Evolutionary conservation across 176 grass and related monocot species (phyloP).

Genomic region (Rhynchospora breviuscula): DNA sequence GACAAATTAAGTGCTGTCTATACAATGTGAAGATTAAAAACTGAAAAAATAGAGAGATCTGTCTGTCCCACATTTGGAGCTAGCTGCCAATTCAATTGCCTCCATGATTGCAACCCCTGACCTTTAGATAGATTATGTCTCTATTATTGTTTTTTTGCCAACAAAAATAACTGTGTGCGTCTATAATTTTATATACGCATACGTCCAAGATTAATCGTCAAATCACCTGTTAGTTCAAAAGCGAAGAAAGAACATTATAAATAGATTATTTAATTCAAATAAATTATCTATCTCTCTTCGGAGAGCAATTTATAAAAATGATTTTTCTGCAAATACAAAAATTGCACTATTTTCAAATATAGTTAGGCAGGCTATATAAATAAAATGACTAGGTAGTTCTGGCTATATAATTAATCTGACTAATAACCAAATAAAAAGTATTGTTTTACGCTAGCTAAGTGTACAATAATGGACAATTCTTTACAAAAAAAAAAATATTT

Average conservation of each 20-base stretch:
- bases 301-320: too few relatives aligned
- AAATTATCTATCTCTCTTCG: too few relatives aligned
- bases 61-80: constrained; percentile 1
- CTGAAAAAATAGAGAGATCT: constrained; percentile 9
- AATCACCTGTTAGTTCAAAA: too few relatives aligned
- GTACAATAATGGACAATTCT: not conserved
- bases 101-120: constrained; percentile 24
- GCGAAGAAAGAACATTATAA: too few relatives aligned
- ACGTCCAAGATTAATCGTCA: not conserved
- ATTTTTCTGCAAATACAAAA: too few relatives aligned
- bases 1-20: constrained; percentile 13
- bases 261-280: too few relatives aligned
- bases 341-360: too few relatives aligned
- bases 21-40: constrained; percentile 14
- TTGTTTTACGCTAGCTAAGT: too few relatives aligned
- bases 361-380: not conserved
- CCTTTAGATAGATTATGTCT: not conserved
- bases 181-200: not conserved
- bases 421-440: not conserved
- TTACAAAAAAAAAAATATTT: not conserved
- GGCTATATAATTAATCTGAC: not conserved
- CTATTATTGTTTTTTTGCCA: not conserved
- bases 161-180: not conserved
- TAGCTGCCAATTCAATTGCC: constrained; percentile 23
- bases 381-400: not conserved